Evolutionary conservation across 805 yeast genomes (phyloP).

Genomic region (Wickerhamiella vanderwaltii): DNA sequence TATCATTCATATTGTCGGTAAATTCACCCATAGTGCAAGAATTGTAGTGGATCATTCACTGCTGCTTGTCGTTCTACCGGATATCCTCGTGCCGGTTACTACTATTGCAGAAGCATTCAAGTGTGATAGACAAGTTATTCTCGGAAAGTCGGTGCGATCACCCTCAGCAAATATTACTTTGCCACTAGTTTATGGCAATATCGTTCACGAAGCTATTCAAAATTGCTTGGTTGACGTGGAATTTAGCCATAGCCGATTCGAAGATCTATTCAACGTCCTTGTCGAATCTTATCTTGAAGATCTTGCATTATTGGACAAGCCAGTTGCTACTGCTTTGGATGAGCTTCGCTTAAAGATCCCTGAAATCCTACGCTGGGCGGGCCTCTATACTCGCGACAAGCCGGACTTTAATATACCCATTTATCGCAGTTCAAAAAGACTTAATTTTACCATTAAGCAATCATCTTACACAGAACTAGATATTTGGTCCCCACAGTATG

Average conservation of each 20-base stretch:
- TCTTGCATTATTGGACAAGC: conserved; percentile 43
- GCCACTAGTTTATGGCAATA: conserved; percentile 68
- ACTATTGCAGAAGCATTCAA: conserved; percentile 60
- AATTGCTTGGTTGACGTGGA: conserved; percentile 33
- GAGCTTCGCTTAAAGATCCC: conserved; percentile 43
- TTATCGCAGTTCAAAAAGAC: conserved; percentile 24
- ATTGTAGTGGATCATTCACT: conserved; percentile 44
- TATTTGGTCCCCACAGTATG: conserved; percentile 83
- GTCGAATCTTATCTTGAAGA: conserved; percentile 25
- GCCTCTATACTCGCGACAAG: background rate
- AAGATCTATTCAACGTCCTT: conserved; percentile 25
- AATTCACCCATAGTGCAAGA: background rate
- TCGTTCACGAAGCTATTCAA: conserved; percentile 69
- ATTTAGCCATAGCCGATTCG: conserved; percentile 32
- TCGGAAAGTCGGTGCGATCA: conserved; percentile 46
- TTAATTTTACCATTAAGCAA: conserved; percentile 42
- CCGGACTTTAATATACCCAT: conserved; percentile 1
- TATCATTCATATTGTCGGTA: conserved; percentile 26
- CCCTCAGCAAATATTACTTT: conserved; percentile 42
- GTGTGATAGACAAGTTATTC: conserved; percentile 61
- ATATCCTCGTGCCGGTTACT: conserved; percentile 69
- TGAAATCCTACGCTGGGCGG: conserved; percentile 25
- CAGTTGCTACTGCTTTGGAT: conserved; percentile 39
- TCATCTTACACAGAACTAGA: conserved; percentile 80
- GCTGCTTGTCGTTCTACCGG: conserved; percentile 75